Percentiles rank a stretch among this genome's conserved stretches.
phyloP scores from a whole-genome alignment of 345 rosid species.

The Rhizophora apiculata region DNA sequence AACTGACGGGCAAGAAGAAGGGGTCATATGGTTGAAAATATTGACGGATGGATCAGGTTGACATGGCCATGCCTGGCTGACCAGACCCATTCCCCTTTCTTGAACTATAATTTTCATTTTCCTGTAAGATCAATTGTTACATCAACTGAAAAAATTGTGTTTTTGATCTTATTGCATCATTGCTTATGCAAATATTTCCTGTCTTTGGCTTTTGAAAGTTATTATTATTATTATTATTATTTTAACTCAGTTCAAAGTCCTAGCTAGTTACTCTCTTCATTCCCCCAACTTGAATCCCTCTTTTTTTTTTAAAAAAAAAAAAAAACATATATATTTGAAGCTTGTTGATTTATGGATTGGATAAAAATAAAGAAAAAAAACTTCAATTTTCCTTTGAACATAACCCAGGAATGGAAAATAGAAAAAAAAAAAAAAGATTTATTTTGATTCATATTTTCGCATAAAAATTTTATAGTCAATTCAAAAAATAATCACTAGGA shows the following conservation, averaged over 20 bases:
- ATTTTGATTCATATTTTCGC: neutral
- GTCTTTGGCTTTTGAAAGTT: no score
- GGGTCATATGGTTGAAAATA: conserved; percentile 8
- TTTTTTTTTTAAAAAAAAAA: no score
- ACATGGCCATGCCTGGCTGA: conserved; percentile 6
- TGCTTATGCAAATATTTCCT: no score
- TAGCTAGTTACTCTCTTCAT: no score
- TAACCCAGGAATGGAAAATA: neutral
- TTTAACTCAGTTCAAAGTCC: no score
- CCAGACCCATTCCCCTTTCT: neutral
- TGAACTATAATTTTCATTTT: neutral
- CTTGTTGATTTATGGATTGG: neutral
- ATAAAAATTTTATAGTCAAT: neutral
- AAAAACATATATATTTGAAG: no score
- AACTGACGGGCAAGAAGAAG: conserved; percentile 6
- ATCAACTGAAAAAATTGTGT: no score
- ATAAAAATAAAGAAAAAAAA: neutral
- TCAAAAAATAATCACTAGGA: no score
- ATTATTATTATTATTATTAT: no score
- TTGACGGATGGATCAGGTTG: neutral
- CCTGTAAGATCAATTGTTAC: no score
- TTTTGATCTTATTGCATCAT: no score
- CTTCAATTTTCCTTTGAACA: neutral
- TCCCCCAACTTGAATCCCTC: no score
- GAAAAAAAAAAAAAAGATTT: neutral